Base-by-base conservation (phyloP, 352 stramenopile species). In the Phytophthora fragariaefolia region DNA sequence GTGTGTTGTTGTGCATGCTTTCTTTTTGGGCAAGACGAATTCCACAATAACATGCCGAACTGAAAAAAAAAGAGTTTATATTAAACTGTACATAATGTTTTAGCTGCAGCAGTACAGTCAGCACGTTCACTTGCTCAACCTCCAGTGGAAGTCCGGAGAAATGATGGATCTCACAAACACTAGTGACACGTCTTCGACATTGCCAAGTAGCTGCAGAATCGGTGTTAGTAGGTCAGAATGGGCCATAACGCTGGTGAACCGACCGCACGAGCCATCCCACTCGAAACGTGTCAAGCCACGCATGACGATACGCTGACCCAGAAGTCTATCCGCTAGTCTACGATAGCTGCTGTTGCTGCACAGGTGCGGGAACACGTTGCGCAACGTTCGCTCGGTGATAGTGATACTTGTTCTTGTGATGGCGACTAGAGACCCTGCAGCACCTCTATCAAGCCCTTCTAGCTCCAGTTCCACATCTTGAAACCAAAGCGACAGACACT, bases 351-450 rank as follows among this genome's bases (percentile, higher is more conserved):
- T 57, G 8, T 26, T 32, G 17, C 12, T 48, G 52, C 23, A 32
- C 55, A 70, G 27, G 47, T 60, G 63, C 28, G 55, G 63, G 22
- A 70, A 70, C 10, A 66, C 63, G 22, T 65, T 70, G 47, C 63
- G 47, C 34, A 66, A 28, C 10, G 63, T 70, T 34, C 55, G 36
- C 23, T 70, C 54, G 3, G 34, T 66, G 38, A 70, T 45, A 10
- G 63, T 70, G 28, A 70, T 20, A 17, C 55, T 59, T 8, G 63
- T 70, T 34, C 17, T 50, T 17, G 55, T 66, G 7, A 49, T 38
- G 9, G 56, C 55, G 34, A 43, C 55, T 1, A 70, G 13, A 2
- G 63, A 58, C 0, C 46, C 63, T 2, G 38, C 47, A 2, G 55
- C 27, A 6, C 48, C 48, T 12, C 38, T 55, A n/a, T 55, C 47